These are phyloP conservation scores for Babesia bovis DNA, from an alignment of 169 alveolate genomes.

Conservation along the genomic window DNA sequence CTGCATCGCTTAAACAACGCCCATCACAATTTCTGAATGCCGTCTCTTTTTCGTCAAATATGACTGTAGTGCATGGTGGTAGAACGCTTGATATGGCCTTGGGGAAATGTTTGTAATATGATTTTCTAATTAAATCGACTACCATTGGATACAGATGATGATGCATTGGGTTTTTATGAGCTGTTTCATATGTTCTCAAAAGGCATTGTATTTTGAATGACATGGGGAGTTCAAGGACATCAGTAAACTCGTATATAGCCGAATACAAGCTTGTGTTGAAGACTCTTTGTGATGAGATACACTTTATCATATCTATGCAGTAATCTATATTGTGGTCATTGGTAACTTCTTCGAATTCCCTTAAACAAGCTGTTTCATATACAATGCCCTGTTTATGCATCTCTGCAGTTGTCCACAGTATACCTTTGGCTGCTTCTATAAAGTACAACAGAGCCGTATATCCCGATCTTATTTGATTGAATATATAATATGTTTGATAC, in stretches of 20 bases:
- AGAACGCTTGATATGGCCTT: constrained; percentile 8
- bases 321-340: constrained; percentile 2
- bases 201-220: constrained; percentile 10
- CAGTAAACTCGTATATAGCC: constrained; percentile 12
- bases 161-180: constrained; percentile 4
- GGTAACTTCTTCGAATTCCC: background rate
- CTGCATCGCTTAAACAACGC: constrained; percentile 2
- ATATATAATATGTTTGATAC: constrained; percentile 34
- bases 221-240: background rate
- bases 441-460: constrained; percentile 29
- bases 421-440: constrained; percentile 33
- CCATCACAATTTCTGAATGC: background rate
- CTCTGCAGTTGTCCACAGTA: constrained; percentile 32
- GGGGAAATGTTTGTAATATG: background rate
- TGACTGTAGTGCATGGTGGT: background rate
- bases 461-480: constrained; percentile 2
- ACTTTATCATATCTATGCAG: constrained; percentile 26
- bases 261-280: constrained; percentile 33
- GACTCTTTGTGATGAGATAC: constrained; percentile 19
- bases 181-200: constrained; percentile 11
- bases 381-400: background rate
- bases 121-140: background rate
- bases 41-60: background rate
- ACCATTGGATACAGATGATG: constrained; percentile 23
- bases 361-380: constrained; percentile 8